Evolutionary conservation across 2,329 filamentous ascomycete species (phyloP).

Genomic region (Madurella fahalii): DNA sequence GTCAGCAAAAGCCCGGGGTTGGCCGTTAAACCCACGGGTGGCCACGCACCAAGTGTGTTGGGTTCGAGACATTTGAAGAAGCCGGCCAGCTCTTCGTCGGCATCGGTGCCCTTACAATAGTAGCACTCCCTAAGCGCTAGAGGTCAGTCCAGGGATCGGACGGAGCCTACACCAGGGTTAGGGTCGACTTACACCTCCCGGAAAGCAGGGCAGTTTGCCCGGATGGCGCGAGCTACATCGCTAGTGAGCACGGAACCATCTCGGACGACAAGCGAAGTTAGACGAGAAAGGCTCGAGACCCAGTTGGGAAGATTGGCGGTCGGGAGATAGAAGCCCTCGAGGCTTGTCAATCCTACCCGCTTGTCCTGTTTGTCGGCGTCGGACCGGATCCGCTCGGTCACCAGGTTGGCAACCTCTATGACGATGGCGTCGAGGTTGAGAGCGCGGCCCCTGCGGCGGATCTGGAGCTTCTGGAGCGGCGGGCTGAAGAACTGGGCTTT

Average conservation of each 20-base stretch:
- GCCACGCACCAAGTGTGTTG: slow-evolving; percentile 44
- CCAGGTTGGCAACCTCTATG: slow-evolving; percentile 51
- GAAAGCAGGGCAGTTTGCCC: slow-evolving; percentile 57
- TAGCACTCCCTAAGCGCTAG: slow-evolving; percentile 44
- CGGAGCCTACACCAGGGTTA: neutral
- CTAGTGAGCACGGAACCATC: slow-evolving; percentile 57
- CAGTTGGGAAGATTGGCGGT: slow-evolving; percentile 51
- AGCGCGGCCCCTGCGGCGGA: slow-evolving; percentile 21
- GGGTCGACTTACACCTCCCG: slow-evolving; percentile 41
- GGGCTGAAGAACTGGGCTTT: slow-evolving; percentile 38
- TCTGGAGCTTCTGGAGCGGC: slow-evolving; percentile 36
- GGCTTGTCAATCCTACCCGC: slow-evolving; percentile 51
- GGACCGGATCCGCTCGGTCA: slow-evolving; percentile 48
- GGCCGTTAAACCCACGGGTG: neutral
- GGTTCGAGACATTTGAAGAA: slow-evolving; percentile 55
- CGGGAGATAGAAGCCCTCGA: slow-evolving; percentile 50
- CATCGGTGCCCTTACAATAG: slow-evolving; percentile 38
- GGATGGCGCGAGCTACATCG: slow-evolving; percentile 51
- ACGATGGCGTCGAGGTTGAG: slow-evolving; percentile 37
- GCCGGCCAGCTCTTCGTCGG: slow-evolving; percentile 53
- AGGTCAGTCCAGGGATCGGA: neutral
- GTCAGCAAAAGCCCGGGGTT: neutral
- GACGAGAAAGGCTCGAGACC: slow-evolving; percentile 53
- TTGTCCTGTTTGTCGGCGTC: slow-evolving; percentile 39
- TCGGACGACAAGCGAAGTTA: slow-evolving; percentile 57